Evolutionary conservation across 352 stramenopile genomes (phyloP), one percentile per base, ranked within the genome.

Genomic region (Thalassiosira tumida): DNA sequence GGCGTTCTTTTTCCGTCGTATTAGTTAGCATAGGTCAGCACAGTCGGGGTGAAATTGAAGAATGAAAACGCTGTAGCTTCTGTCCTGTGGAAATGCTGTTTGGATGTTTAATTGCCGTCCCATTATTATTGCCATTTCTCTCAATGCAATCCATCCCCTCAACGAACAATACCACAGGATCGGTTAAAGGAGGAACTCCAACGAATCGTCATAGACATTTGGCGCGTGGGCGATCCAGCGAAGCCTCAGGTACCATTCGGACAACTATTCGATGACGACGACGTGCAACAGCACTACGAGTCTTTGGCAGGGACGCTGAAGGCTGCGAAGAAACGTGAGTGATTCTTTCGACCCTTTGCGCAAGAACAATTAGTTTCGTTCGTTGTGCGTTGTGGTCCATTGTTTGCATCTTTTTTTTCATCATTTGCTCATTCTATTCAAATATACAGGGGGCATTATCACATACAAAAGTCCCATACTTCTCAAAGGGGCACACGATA

Each of bases 191-290:
- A 96, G 85, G 96, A 98, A 90, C 94, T 98, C 78, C 83, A 96
- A 76, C 95, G 96, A 93, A 91, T 98, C 43, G 94, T 97, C 82
- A 87, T 95, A 54, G 96, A 98, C 88, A 97, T 98, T 92, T 95
- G 92, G 51, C 95, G 96, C 75, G 82, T 98, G 17, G 85, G 84
- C 38, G 81, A 92, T 77, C 83, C 88, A 31, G 67, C 95, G 93
- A 94, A 97, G 70, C 97, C 97, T 37, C 93, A 96, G 67, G 96
- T 98, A 24, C 95, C 89, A n/a, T 98, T 98, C 84, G 96, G 96
- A 24, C 94, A 93, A 88, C 93, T 98, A 47, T 98, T 98, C 81
- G 96, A 98, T 75, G 96, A 98, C 81, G 96, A 98, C 86, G 94
- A 97, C 69, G 97, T 96, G 65, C 96, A 97, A 76, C 95, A 98